Evolutionary conservation across 257 asterid species (phyloP), one percentile per base, ranked within the genome.

Genomic region (Paulownia fortunei): DNA sequence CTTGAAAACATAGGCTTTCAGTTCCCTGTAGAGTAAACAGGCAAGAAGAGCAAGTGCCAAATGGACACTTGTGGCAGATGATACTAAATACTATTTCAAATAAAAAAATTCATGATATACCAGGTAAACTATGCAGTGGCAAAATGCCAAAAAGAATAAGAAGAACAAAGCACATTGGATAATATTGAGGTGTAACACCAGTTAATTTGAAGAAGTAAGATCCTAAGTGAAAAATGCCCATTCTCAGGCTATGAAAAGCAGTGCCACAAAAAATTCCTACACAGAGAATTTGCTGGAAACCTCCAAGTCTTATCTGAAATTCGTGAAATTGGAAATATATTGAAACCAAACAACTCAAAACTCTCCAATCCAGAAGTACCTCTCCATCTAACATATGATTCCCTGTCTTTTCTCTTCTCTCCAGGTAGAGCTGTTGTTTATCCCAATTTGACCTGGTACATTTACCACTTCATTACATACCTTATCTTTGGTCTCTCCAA

Each of bases 181-280:
- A 10, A 24, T 26, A 58, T 26, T 58, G 62, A 55, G 4, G 16
- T 3, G 2, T 55, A 58, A 21, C 36, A 56, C 36, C 63, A 52
- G 59, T 4, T n/a, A n/a, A n/a, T n/a, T n/a, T n/a, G n/a, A n/a
- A n/a, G n/a, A n/a, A n/a, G n/a, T n/a, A n/a, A n/a, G 39, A 27
- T 24, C 39, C 18, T 4, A 59, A 10, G 66, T 59, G 0, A 2
- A 60, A 60, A 60, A 60, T 60, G 67, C 42, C 67, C 23, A 30
- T 60, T 58, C n/a, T 26, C 44, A 60, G 67, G 67, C 67, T 26
- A 26, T 41, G 67, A 26, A 60, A 60, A 23, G n/a, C 42, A 26
- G 23, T 13, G 42, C 19, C 37, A 30, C 42, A 26, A 8, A 5
- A 30, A 27, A 30, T 30, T 19, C 30, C 32, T 10, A 30, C 26